A percentile compares a stretch with the other conserved stretches of the same genome.
Evolutionary conservation across 2,329 filamentous ascomycete species (phyloP).

Genomic region (Pseudocercospora cruenta): DNA sequence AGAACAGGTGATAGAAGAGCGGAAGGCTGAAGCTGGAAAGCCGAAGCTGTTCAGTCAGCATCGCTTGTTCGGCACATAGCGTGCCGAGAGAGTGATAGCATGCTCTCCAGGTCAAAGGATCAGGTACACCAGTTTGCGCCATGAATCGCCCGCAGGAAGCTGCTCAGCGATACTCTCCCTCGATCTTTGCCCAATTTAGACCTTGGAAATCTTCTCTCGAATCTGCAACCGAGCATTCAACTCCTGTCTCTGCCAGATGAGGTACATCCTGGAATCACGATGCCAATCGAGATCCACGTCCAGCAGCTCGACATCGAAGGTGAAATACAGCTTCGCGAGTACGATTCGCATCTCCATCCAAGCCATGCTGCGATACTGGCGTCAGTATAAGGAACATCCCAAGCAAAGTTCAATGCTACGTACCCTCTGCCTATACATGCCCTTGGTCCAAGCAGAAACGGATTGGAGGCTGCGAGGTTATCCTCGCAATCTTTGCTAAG

Average conservation of each 20-base stretch:
- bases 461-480: neutral
- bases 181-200: too few species aligned
- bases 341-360: conserved; percentile 13
- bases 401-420: too few species aligned
- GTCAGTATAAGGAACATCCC: neutral
- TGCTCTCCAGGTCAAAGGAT: too few species aligned
- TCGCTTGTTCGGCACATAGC: too few species aligned
- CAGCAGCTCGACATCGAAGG: neutral
- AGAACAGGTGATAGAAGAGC: too few species aligned
- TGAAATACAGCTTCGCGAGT: conserved; percentile 9
- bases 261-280: neutral
- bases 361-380: conserved; percentile 2
- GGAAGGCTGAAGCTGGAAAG: too few species aligned
- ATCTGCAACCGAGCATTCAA: neutral
- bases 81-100: too few species aligned
- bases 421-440: conserved; percentile 7
- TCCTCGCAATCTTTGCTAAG: conserved; percentile 12
- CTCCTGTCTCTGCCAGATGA: neutral
- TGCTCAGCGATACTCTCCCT: too few species aligned
- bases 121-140: too few species aligned
- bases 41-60: too few species aligned
- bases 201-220: neutral
- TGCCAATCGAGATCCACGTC: neutral
- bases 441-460: neutral
- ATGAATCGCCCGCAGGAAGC: too few species aligned